Base-by-base conservation (phyloP, 495 filamentous ascomycete species). In the Trichoderma erinaceum region DNA sequence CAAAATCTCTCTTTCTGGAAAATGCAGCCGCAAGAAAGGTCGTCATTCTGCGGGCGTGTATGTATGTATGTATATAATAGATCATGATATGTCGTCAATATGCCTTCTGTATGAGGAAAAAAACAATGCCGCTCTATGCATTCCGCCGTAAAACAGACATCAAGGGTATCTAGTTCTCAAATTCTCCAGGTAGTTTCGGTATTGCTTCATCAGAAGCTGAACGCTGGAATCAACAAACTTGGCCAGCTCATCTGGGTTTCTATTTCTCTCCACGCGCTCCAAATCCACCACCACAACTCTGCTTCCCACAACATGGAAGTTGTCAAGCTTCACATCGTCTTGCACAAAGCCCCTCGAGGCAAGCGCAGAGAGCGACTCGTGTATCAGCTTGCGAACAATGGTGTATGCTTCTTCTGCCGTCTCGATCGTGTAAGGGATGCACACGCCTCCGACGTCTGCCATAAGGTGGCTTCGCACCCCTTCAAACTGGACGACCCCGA, bases 261-360 rank as follows among this genome's bases (percentile, higher is more conserved):
- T 61, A 13, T 2, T 21, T 3, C 56, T 27, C 12, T 61, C 56
- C 11, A 61, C 56, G 23, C 56, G 56, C 56, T 65, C 63, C 23
- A 65, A 65, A 32, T 65, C 63, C 21, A 65, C 35, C 21, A 44
- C 63, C 0, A 65, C 63, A 35, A 44, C 63, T 32, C 63, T 41
- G 15, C n/a, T 44, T 8, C 41, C 63, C 3, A 65, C 63, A 12
- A 65, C 35, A 13, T 65, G 63, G 12, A 65, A 41, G 63, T 65
- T 65, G 35, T 65, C 63, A 21, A 65, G 63, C 63, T 65, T 65
- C 35, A 41, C 63, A 23, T 65, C 63, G 35, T 65, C 63, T n/a
- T 65, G 63, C 11, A 65, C 63, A 23, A 41, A 65, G 35, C 63
- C 63, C 15, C 35, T 23, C 10, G n/a, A 23, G 5, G 63, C 63